Percentiles rank a stretch among this genome's conserved stretches.
Conservation (phyloP, 768 basidiomycete genomes). For the Boletus eberwhitei region DNA sequence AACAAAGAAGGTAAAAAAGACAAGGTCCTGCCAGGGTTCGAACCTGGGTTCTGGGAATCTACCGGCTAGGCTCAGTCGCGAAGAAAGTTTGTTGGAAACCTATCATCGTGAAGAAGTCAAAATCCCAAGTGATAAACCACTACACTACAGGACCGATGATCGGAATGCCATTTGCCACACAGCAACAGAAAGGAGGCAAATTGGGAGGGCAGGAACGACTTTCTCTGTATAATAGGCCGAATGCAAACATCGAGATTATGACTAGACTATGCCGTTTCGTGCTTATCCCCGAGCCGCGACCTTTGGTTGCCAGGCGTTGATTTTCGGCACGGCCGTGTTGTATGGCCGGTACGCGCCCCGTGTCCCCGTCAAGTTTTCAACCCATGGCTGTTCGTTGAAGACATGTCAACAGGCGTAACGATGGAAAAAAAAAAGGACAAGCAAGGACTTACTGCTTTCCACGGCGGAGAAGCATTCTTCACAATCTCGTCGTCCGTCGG, state of each 20-base stretch:
- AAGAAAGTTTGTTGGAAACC: too few relatives aligned
- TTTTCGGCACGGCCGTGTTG: constrained; percentile 81
- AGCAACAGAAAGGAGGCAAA: not conserved
- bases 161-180: too few relatives aligned
- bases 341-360: constrained; percentile 87
- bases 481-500: constrained; percentile 75
- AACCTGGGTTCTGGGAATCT: constrained; percentile 23
- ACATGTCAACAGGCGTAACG: not conserved
- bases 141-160: constrained; percentile 23
- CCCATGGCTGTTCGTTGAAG: constrained; percentile 55
- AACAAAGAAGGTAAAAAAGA: not conserved
- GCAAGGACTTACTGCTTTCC: constrained; percentile 71
- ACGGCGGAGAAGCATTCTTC: constrained; percentile 65
- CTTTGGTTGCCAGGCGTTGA: constrained; percentile 81
- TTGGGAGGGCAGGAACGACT: not conserved
- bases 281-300: constrained; percentile 44
- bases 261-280: not conserved
- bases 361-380: constrained; percentile 91
- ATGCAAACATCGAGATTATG: not conserved
- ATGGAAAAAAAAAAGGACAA: not conserved
- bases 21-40: constrained; percentile 25
- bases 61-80: too few relatives aligned
- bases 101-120: constrained; percentile 1
- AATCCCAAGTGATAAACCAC: constrained; percentile 29
- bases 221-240: not conserved